These are phyloP conservation scores for Yarrowia divulgata DNA, from an alignment of 805 yeast species.

Conservation along the genomic window DNA sequence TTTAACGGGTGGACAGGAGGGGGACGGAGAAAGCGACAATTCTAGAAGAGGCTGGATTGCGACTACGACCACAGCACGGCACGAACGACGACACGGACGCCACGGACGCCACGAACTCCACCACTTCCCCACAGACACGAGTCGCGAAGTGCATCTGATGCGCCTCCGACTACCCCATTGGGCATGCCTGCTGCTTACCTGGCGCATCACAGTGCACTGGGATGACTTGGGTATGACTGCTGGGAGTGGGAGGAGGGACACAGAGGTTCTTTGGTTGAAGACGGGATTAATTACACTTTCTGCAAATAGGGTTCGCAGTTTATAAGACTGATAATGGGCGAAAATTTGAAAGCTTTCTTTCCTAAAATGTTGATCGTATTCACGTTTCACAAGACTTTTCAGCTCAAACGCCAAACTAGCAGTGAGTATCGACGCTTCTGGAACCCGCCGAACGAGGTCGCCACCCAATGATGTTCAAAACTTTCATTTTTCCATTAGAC, in stretches of 20 bases:
- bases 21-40: too few relatives aligned
- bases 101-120: too few relatives aligned
- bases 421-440: conserved; percentile 26
- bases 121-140: conserved; percentile 25
- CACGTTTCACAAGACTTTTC: conserved; percentile 33
- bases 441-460: conserved; percentile 8
- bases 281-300: conserved; percentile 13
- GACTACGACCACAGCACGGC: background rate
- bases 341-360: conserved; percentile 37
- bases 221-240: conserved; percentile 21
- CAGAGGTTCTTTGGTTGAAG: too few relatives aligned
- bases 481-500: conserved; percentile 38
- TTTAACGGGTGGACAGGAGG: background rate
- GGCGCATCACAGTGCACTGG: conserved; percentile 10
- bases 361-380: conserved; percentile 38
- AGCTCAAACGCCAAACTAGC: conserved; percentile 35
- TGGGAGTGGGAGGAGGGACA: background rate
- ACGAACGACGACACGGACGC: background rate
- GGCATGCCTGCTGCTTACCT: conserved; percentile 8
- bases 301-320: conserved; percentile 31
- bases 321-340: conserved; percentile 37
- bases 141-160: conserved; percentile 10
- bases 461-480: conserved; percentile 37
- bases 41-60: too few relatives aligned
- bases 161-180: conserved; percentile 37